Evolutionary conservation across 495 filamentous ascomycete species (phyloP), one percentile per base, ranked within the genome.

Genomic region (Aspergillus incahuasiensis): DNA sequence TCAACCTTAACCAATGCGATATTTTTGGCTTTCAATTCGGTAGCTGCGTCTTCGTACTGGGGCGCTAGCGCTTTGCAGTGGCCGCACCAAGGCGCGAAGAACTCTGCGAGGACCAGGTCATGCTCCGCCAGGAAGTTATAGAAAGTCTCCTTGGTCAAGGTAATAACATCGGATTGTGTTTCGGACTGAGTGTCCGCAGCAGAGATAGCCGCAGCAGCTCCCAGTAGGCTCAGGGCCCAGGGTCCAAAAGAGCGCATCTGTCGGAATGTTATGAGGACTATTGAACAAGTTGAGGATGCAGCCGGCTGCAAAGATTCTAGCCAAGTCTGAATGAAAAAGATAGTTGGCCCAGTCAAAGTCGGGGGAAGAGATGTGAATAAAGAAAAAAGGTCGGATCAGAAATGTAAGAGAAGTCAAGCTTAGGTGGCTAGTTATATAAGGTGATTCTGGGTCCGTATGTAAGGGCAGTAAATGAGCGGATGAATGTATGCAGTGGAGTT

Each of bases 81-180:
- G 61, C 94, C 94, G 70, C 95, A 99, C 95, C 94, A 97, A 40
- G 95, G 95, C 21, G 94, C 94, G 72, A 95, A 99, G 81, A 96
- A 99, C 79, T 99, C 94, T 55, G 96, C 82, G 58, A 99, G 82
- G 42, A 99, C 94, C 52, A 97, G 80, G 62, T 88, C 84, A 68
- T 97, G 85, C 56, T 86, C 80, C 63, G 86, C 89, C 58, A 99
- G 74, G 74, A 97, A 99, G 47, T 82, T 79, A 43, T 85, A 74
- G 65, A 98, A 97, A 41, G 82, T 91, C 62, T 94, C 91, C 71
- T 82, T 87, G 70, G 84, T 92, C 55, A 99, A 75, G 32, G 89
- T 81, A 58, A 86, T 76, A 40, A 98, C 94, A 68, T 97, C 89
- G 28, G 89, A 92, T 8, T 62, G 65, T 18, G 63, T 64, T 30